Base-by-base conservation (phyloP, 768 basidiomycete genomes). In the Jaapia argillacea region DNA sequence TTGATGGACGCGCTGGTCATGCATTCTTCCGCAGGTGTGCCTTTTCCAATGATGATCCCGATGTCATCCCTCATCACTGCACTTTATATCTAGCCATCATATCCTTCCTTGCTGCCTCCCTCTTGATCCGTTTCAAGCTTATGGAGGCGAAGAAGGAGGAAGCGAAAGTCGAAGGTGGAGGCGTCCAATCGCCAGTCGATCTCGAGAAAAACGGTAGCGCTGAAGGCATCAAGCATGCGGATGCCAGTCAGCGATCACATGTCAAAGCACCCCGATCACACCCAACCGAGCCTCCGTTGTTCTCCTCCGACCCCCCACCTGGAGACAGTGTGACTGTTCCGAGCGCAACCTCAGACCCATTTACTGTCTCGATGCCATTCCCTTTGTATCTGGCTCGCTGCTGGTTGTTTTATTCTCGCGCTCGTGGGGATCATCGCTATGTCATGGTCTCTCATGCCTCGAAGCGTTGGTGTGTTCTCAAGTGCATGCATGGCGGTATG, bases 61-160 rank as follows among this genome's bases (percentile, higher is more conserved):
- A n/a, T n/a, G n/a, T n/a, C n/a, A 5, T 65, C 78, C 2, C 79
- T 80, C 57, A 52, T 74, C 41, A 75, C 65, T 3, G 72, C 74
- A n/a, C n/a, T n/a, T n/a, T n/a, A n/a, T 24, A 20, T 31, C 20
- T 20, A 62, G 69, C 68, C 18, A 58, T 69, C 20, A 50, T 71
- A 5, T 65, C 78, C 2, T 79, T 80, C 57, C 53, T 74, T 40
- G 75, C 65, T 3, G 72, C 74, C 20, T 78, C 77, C 58, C 67
- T 76, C 47, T 62, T 79, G 23, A 64, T 77, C 33, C 62, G 70
- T 27, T 77, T 75, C 59, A 74, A 72, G 46, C 59, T 79, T 4
- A 62, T 67, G 43, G 72, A 72, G 49, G 79, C 77, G 4, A 70
- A 64, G 22, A 63, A 62, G 2, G 71, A 74, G 40, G 69, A 74